Evolutionary conservation across 2,329 filamentous ascomycete genomes (phyloP).

Genomic region (Cadophora malorum): DNA sequence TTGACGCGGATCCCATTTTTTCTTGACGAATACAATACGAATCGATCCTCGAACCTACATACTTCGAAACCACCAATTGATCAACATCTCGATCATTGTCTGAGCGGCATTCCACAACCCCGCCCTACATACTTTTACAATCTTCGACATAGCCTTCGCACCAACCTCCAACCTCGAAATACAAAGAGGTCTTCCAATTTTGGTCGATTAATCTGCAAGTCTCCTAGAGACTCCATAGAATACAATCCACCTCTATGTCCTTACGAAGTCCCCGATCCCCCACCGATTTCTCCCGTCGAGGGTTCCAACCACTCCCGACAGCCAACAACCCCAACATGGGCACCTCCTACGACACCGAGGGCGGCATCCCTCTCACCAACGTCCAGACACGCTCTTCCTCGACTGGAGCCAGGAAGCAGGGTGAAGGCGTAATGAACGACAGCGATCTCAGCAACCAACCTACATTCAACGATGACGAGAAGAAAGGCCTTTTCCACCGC

Average conservation of each 20-base stretch:
- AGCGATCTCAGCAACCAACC: slow-evolving; percentile 28
- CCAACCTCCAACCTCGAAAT: background rate
- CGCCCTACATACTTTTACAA: slow-evolving; percentile 7
- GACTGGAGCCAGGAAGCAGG: slow-evolving; percentile 58
- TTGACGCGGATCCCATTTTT: slow-evolving; percentile 2
- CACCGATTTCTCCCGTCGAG: slow-evolving; percentile 37
- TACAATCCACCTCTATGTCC: slow-evolving; percentile 35
- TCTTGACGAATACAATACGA: slow-evolving; percentile 14
- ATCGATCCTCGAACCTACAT: background rate
- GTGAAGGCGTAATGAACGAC: slow-evolving; percentile 44
- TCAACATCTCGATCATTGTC: background rate
- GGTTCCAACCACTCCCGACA: slow-evolving; percentile 40
- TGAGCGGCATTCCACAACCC: slow-evolving; percentile 6
- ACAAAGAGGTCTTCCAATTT: background rate
- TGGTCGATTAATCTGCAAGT: slow-evolving; percentile 8
- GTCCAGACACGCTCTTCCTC: slow-evolving; percentile 63
- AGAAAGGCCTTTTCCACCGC: slow-evolving; percentile 37
- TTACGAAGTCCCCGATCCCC: slow-evolving; percentile 39
- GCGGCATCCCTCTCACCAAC: slow-evolving; percentile 60
- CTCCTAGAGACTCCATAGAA: slow-evolving; percentile 4
- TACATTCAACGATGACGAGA: slow-evolving; percentile 39
- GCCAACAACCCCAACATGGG: slow-evolving; percentile 26
- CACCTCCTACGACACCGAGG: slow-evolving; percentile 33
- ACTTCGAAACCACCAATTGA: background rate
- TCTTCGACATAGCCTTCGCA: background rate